Conservation (phyloP, 2,329 filamentous ascomycete species). For the Albifimbria verrucaria region DNA sequence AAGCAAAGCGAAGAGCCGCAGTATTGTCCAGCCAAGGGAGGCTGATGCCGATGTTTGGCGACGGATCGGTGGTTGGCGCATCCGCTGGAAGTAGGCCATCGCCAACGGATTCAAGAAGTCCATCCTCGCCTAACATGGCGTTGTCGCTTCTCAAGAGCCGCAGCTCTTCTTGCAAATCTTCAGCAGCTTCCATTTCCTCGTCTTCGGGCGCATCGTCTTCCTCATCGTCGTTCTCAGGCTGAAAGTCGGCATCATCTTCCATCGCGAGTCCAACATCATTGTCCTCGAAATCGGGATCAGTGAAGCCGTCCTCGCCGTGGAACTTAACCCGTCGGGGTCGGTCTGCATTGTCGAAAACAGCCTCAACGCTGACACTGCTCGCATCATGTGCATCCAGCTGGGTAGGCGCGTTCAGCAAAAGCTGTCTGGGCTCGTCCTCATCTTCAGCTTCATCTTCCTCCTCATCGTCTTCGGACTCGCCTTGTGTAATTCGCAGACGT, state of each 20-base stretch:
- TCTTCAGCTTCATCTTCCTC: constrained; percentile 34
- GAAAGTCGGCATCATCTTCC: constrained; percentile 10
- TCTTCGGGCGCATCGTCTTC: constrained; percentile 10
- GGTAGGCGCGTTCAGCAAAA: constrained; percentile 30
- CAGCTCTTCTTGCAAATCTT: constrained; percentile 34
- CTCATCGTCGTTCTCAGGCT: background rate
- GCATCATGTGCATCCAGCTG: constrained; percentile 8
- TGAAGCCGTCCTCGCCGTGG: constrained; percentile 25
- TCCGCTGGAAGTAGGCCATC: constrained; percentile 1
- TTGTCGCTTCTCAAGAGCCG: constrained; percentile 39
- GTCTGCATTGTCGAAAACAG: constrained; percentile 18
- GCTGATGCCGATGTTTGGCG: constrained; percentile 2
- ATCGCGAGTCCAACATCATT: no score
- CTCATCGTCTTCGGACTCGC: constrained; percentile 35
- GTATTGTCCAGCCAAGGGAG: constrained; percentile 27
- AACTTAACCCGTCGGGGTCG: constrained; percentile 11
- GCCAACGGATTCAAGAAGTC: constrained; percentile 1
- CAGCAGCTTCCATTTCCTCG: constrained; percentile 6
- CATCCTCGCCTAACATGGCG: constrained; percentile 20
- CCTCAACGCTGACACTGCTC: constrained; percentile 14
- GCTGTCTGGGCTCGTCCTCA: constrained; percentile 19
- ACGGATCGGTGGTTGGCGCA: background rate
- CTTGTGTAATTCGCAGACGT: constrained; percentile 50
- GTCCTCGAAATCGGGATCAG: constrained; percentile 15
- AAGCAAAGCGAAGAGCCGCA: constrained; percentile 37